Percentiles rank a stretch among this genome's conserved stretches.
Evolutionary conservation across 208 protist genomes (phyloP).

Genomic region (Kentomonas sorsogonicus): DNA sequence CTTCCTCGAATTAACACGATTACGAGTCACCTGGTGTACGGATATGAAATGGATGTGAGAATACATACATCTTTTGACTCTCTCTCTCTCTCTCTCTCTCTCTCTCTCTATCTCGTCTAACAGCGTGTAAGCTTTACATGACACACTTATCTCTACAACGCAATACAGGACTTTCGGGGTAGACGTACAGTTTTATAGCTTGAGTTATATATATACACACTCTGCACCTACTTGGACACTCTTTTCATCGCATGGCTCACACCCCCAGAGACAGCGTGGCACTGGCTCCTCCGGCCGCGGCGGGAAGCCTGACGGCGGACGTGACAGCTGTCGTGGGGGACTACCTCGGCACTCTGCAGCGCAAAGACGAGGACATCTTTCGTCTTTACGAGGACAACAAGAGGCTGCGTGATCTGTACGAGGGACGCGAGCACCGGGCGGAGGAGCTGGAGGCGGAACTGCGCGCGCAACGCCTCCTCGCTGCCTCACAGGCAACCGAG

Average conservation of each 20-base stretch:
- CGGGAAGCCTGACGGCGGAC: no score
- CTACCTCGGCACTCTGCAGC: constrained; percentile 61
- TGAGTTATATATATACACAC: no score
- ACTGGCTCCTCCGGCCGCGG: no score
- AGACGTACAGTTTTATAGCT: no score
- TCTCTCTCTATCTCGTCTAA: no score
- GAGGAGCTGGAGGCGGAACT: constrained; percentile 50
- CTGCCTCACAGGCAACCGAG: constrained; percentile 38
- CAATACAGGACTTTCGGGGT: no score
- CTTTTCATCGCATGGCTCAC: no score
- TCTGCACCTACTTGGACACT: no score
- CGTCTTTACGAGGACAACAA: constrained; percentile 70
- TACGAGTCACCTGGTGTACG: not conserved
- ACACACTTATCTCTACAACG: no score
- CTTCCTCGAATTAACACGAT: not conserved
- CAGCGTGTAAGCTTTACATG: no score
- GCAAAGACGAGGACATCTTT: constrained; percentile 77
- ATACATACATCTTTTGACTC: not conserved
- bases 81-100: not conserved
- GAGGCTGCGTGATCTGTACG: constrained; percentile 47
- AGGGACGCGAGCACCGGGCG: constrained; percentile 26
- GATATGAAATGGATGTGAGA: not conserved
- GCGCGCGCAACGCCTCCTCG: constrained; percentile 26
- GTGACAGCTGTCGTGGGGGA: constrained; percentile 59
- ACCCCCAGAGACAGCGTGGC: no score